These are phyloP conservation scores for Rhizopogon vulgaris DNA, from an alignment of 768 basidiomycete species.

Conservation along the genomic window DNA sequence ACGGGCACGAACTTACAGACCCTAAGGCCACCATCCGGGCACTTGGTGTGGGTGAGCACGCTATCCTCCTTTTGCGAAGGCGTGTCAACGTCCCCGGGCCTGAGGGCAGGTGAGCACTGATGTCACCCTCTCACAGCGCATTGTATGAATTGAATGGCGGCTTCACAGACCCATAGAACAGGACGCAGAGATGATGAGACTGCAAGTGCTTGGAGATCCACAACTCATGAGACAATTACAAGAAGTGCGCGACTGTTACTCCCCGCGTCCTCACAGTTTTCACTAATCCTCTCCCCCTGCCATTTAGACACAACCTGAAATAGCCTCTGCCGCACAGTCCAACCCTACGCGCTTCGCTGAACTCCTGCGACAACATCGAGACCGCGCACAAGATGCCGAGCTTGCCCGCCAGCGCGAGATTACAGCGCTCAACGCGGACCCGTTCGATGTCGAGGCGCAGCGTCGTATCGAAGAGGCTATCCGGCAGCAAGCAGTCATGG, in stretches of 20 bases:
- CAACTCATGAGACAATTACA: constrained; percentile 67
- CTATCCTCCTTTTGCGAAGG: constrained; percentile 63
- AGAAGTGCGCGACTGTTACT: constrained; percentile 38
- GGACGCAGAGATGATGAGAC: constrained; percentile 86
- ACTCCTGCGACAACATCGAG: constrained; percentile 57
- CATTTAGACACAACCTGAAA: constrained; percentile 72
- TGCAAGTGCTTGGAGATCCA: constrained; percentile 84
- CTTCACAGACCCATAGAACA: constrained; percentile 55
- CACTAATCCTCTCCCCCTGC: neutral
- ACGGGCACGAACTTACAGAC: constrained; percentile 59
- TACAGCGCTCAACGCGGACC: constrained; percentile 72
- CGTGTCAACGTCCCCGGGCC: constrained; percentile 35
- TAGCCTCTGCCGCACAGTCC: constrained; percentile 63
- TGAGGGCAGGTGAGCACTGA: constrained; percentile 32
- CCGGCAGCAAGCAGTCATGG: constrained; percentile 78
- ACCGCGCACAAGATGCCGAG: constrained; percentile 49
- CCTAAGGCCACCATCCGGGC: constrained; percentile 63
- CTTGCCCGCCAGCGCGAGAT: constrained; percentile 55
- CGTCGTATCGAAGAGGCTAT: constrained; percentile 91
- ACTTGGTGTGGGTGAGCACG: constrained; percentile 55
- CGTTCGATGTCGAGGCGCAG: constrained; percentile 91
- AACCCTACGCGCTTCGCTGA: constrained; percentile 73
- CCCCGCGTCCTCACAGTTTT: neutral
- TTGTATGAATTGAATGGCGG: neutral
- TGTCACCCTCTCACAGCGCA: neutral